Conservation (phyloP, 164 flowering plant species). For the Dillenia suffruticosa region DNA sequence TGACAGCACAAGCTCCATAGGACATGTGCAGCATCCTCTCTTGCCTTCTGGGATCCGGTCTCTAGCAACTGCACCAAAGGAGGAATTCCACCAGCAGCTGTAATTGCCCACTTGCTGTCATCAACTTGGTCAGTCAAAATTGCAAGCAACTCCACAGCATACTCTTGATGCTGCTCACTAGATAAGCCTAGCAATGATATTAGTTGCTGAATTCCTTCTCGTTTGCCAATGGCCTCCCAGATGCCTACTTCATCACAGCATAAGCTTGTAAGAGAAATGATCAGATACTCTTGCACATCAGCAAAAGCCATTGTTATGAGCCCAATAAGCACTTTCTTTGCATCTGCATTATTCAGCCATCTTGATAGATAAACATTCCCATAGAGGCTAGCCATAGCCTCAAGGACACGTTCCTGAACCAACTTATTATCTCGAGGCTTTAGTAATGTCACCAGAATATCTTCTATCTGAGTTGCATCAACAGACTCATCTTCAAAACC, state of each 20-base stretch:
- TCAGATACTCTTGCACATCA: conserved; percentile 72
- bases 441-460: conserved; percentile 47
- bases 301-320: conserved; percentile 66
- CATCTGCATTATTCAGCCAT: conserved; percentile 58
- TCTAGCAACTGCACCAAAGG: conserved; percentile 80
- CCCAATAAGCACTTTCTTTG: conserved; percentile 73
- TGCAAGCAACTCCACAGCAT: conserved; percentile 64
- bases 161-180: conserved; percentile 88
- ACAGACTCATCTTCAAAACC: conserved; percentile 43
- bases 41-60: conserved; percentile 76
- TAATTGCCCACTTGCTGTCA: conserved; percentile 98
- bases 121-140: conserved; percentile 78
- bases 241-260: conserved; percentile 52
- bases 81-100: conserved; percentile 97
- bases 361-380: conserved; percentile 55
- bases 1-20: conserved; percentile 76
- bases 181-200: conserved; percentile 84
- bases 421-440: conserved; percentile 78
- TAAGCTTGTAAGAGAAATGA: conserved; percentile 55
- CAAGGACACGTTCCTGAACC: conserved; percentile 79
- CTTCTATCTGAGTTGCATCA: conserved; percentile 54
- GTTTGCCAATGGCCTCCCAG: conserved; percentile 75
- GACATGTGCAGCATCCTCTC: conserved; percentile 71
- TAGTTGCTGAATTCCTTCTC: conserved; percentile 85
- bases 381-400: conserved; percentile 88